Evolutionary conservation across 1,284 basidiomycete genomes (phyloP).

Genomic region (Naganishia sp.): DNA sequence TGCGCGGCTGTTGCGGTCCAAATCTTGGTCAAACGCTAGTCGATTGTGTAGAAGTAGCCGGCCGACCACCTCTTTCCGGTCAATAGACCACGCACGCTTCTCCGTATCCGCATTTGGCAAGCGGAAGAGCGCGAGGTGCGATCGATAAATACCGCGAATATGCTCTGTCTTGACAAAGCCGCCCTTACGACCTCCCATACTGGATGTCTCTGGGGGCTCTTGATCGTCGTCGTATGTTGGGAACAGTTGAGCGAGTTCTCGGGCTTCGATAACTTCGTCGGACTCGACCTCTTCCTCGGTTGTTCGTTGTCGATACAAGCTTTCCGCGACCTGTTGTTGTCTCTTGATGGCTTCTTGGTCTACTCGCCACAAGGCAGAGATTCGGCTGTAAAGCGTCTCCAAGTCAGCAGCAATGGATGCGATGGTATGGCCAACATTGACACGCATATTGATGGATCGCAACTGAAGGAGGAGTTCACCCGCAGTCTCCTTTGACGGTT

Average conservation of each 20-base stretch:
- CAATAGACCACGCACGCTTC: conserved; percentile 9
- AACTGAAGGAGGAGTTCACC: conserved; percentile 30
- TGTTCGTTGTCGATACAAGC: conserved; percentile 74
- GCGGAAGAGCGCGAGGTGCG: conserved; percentile 32
- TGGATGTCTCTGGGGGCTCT: conserved; percentile 26
- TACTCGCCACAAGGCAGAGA: conserved; percentile 26
- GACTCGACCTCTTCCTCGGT: conserved; percentile 63
- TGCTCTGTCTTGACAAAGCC: conserved; percentile 36
- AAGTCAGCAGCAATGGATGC: not conserved
- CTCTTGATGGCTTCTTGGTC: conserved; percentile 48
- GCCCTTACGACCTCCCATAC: conserved; percentile 27
- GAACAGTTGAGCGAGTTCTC: conserved; percentile 79
- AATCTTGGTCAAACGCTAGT: conserved; percentile 37
- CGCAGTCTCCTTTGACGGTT: conserved; percentile 12
- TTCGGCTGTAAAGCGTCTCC: conserved; percentile 17
- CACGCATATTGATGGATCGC: conserved; percentile 30
- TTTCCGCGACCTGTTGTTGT: conserved; percentile 65
- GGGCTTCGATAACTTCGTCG: conserved; percentile 75
- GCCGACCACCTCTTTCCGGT: not conserved
- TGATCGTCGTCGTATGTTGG: conserved; percentile 66
- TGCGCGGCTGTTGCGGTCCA: conserved; percentile 43
- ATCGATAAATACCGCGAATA: conserved; percentile 31
- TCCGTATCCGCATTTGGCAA: conserved; percentile 2
- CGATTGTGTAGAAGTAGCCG: conserved; percentile 1
- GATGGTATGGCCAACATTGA: conserved; percentile 6